These are phyloP conservation scores for Cryptosporidium viatorum DNA, from an alignment of 169 alveolate species.

Conservation along the genomic window DNA sequence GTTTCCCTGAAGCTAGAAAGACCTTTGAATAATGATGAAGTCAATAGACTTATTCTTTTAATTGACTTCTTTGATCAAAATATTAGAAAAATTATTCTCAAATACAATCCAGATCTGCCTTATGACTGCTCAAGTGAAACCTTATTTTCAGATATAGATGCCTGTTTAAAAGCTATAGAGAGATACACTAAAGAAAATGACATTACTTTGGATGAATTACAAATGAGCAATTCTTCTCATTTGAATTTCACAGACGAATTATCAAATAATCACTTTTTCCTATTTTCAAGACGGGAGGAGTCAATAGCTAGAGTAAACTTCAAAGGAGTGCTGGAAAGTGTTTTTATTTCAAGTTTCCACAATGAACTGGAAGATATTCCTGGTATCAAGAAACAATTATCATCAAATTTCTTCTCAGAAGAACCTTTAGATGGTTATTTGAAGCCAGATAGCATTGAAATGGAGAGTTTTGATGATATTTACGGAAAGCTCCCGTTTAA, in stretches of 20 bases:
- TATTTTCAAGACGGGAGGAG: background rate
- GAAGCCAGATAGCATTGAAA: background rate
- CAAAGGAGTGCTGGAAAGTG: background rate
- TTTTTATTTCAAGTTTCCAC: background rate
- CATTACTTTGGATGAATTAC: background rate
- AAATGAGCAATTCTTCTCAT: background rate
- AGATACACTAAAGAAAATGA: background rate
- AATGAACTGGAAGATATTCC: background rate
- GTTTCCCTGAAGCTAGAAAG: background rate
- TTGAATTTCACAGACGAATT: background rate
- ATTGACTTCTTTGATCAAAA: slow-evolving; percentile 34
- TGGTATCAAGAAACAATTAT: background rate
- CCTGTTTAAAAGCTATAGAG: slow-evolving; percentile 7
- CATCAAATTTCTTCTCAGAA: background rate
- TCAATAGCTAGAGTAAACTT: background rate
- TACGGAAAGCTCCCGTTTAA: background rate
- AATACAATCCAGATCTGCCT: background rate
- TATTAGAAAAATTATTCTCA: background rate
- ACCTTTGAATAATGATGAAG: background rate
- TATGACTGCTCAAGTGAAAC: background rate
- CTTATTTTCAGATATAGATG: background rate
- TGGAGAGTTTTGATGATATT: background rate
- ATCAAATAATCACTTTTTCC: background rate
- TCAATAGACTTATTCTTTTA: background rate
- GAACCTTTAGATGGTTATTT: background rate